These are phyloP conservation scores for Ophiocytium majus DNA, from an alignment of 352 stramenopile genomes.

Conservation along the genomic window DNA sequence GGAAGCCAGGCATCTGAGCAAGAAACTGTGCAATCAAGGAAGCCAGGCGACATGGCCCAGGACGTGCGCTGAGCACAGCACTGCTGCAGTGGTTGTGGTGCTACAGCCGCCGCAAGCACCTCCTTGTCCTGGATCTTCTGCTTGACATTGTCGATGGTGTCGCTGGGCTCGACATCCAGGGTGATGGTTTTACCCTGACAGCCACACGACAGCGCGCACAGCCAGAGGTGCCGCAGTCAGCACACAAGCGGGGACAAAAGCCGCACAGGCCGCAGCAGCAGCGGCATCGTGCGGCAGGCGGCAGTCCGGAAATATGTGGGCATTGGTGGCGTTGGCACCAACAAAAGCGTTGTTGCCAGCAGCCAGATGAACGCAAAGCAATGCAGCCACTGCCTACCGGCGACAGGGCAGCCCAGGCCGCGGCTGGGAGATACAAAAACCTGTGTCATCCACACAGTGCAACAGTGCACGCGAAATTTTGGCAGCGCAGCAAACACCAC, in stretches of 20 bases:
- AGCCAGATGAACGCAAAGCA: no score
- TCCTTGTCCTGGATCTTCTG: slow-evolving; percentile 99
- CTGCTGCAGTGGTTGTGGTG: no score
- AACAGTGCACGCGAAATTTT: not conserved
- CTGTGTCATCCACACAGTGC: no score
- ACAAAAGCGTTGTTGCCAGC: no score
- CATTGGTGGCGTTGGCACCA: no score
- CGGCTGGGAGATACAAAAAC: no score
- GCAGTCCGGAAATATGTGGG: no score
- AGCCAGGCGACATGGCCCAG: not conserved
- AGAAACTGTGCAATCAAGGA: not conserved
- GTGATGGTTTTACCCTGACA: slow-evolving; percentile 93
- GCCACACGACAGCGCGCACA: not conserved
- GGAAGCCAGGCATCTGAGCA: not conserved
- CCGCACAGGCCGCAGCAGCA: not conserved
- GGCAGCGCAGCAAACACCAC: no score
- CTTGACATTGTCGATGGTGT: slow-evolving; percentile 99
- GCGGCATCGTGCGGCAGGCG: no score
- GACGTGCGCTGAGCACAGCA: no score
- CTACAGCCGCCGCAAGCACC: slow-evolving; percentile 55
- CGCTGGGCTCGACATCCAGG: slow-evolving; percentile 96
- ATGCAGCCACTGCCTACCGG: not conserved
- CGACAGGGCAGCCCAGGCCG: no score
- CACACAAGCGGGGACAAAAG: not conserved
- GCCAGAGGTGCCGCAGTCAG: not conserved